Conservation (phyloP, 176 grass and related monocot genomes). For the Saccharum spontaneum region DNA sequence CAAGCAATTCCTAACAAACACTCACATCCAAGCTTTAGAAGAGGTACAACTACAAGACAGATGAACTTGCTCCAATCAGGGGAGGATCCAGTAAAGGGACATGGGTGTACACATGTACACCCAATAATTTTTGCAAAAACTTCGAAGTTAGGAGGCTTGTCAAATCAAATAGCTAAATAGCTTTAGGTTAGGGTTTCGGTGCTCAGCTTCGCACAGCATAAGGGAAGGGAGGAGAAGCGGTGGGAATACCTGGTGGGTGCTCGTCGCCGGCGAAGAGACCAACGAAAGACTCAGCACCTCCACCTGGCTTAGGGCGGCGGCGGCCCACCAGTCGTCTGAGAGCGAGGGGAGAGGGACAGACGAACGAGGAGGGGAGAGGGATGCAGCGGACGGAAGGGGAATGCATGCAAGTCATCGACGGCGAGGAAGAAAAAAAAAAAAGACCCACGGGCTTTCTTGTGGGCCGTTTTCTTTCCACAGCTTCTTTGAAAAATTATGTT, state of each 20-base stretch:
- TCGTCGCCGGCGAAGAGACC: not conserved
- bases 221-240: not conserved
- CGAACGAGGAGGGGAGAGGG: too few relatives aligned
- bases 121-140: not conserved
- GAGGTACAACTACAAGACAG: slow-evolving; percentile 10
- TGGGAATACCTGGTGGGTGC: not conserved
- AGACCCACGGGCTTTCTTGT: too few relatives aligned
- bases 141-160: not conserved
- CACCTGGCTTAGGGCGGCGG: not conserved
- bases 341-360: too few relatives aligned
- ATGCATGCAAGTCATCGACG: too few relatives aligned
- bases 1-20: slow-evolving; percentile 36
- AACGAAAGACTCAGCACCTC: not conserved
- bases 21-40: slow-evolving; percentile 26
- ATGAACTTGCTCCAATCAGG: slow-evolving; percentile 19
- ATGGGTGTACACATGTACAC: not conserved
- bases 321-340: not conserved
- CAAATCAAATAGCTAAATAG: not conserved
- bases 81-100: not conserved
- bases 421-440: too few relatives aligned
- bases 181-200: not conserved
- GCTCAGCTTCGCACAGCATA: not conserved
- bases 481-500: too few relatives aligned
- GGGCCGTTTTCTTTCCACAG: too few relatives aligned
- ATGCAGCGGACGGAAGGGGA: too few relatives aligned